Conservation (phyloP, 2,329 filamentous ascomycete species). For the Talaromyces rugulosus region DNA sequence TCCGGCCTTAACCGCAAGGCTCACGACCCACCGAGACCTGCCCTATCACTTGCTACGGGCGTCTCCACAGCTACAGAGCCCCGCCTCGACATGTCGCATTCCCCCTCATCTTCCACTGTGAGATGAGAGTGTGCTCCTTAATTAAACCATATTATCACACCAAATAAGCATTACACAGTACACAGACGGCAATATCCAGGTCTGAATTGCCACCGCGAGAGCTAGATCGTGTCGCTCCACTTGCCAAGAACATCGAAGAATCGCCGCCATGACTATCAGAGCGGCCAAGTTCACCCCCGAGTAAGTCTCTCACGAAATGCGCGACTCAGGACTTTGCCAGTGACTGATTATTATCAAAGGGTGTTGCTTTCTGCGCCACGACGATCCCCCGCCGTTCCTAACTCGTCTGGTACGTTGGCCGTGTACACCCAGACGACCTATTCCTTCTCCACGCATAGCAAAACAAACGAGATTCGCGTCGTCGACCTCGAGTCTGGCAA, state of each 20-base stretch:
- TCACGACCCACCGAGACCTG: neutral
- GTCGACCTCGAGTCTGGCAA: slow-evolving; percentile 40
- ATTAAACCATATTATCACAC: neutral
- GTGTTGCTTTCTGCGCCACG: slow-evolving; percentile 45
- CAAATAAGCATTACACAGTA: neutral
- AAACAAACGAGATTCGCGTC: slow-evolving; percentile 44
- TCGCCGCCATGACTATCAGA: slow-evolving; percentile 33
- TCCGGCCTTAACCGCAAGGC: neutral
- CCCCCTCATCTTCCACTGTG: neutral
- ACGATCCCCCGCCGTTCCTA: slow-evolving; percentile 42
- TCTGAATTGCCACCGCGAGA: neutral
- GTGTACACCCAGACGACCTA: slow-evolving; percentile 48
- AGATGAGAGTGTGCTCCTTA: neutral
- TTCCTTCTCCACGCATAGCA: slow-evolving; percentile 46
- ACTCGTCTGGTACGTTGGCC: slow-evolving; percentile 42
- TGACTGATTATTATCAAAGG: slow-evolving; percentile 22
- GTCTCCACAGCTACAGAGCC: neutral
- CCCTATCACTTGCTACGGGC: neutral
- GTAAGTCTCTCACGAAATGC: slow-evolving; percentile 22
- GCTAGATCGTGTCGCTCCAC: neutral
- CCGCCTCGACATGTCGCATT: neutral
- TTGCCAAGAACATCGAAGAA: neutral
- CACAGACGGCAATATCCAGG: neutral
- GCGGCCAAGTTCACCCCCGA: slow-evolving; percentile 40
- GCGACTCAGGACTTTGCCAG: neutral